A percentile compares a stretch with the other conserved stretches of the same genome.
These are phyloP conservation scores for Microthlaspi erraticum DNA, from an alignment of 345 rosid species.

Conservation along the genomic window DNA sequence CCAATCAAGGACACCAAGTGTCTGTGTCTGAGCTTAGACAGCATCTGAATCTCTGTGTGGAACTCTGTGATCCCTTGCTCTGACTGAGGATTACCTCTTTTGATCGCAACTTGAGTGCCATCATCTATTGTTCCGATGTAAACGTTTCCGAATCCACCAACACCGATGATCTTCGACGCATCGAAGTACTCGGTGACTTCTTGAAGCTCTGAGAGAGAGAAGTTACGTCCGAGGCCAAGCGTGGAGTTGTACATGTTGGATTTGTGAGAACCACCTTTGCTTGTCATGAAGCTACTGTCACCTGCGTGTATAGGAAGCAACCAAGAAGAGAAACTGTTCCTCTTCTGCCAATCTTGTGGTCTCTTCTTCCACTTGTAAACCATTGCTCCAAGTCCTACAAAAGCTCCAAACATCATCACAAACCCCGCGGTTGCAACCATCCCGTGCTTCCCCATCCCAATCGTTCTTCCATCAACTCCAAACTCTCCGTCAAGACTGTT, in stretches of 20 bases:
- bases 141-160: slow-evolving; percentile 83
- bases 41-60: slow-evolving; percentile 80
- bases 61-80: slow-evolving; percentile 86
- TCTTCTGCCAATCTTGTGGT: slow-evolving; percentile 82
- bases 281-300: slow-evolving; percentile 59
- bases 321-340: slow-evolving; percentile 85
- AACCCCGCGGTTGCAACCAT: slow-evolving; percentile 72
- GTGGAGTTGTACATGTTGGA: slow-evolving; percentile 51
- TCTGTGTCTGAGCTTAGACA: slow-evolving; percentile 82
- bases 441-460: slow-evolving; percentile 36
- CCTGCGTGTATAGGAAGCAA: slow-evolving; percentile 70
- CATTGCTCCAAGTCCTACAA: slow-evolving; percentile 80
- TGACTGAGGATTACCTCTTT: slow-evolving; percentile 82
- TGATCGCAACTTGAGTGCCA: slow-evolving; percentile 72
- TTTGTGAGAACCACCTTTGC: slow-evolving; percentile 61
- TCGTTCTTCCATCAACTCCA: slow-evolving; percentile 58
- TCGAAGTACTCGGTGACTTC: slow-evolving; percentile 76
- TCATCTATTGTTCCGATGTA: slow-evolving; percentile 67
- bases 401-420: slow-evolving; percentile 85
- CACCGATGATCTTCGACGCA: slow-evolving; percentile 61
- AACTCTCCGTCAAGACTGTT: slow-evolving; percentile 78
- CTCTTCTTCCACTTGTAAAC: slow-evolving; percentile 73
- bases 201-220: slow-evolving; percentile 68
- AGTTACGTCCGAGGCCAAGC: slow-evolving; percentile 67
- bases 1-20: slow-evolving; percentile 83